Evolutionary conservation across 192 early-diverging fungal genomes (phyloP), one percentile per base, ranked within the genome.

Genomic region (Glomus cerebriforme): DNA sequence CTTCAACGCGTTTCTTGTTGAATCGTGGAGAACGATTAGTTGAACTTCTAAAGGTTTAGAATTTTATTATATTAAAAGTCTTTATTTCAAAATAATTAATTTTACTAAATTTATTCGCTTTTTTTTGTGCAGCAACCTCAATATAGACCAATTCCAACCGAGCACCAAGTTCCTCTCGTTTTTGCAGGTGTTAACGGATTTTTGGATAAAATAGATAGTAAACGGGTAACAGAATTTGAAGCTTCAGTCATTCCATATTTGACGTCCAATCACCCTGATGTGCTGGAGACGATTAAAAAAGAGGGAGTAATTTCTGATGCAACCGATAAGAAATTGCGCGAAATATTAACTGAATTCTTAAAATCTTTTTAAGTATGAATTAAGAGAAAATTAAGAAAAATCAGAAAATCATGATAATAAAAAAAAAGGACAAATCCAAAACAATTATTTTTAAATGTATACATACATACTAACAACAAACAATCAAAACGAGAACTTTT

Each of bases 21-120:
- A 98, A 98, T 94, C 96, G 98, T 92, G 98, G 98, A 92, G 96
- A 97, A 81, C 97, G 98, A 88, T 90, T 99, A 63, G 98, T 97
- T 47, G 98, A 99, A 91, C 90, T 99, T 81, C 88, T 99, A 83
- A 99, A 99, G 77, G 77, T 78, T 27, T 74, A 3, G 2, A 37
- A 5, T 68, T 68, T 29, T n/a, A 24, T 22, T 10, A 68, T 3
- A n/a, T 68, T 7, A 9, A 2, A 67, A 24, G 31, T 1, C n/a
- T 27, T 32, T 6, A 24, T 34, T 68, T 39, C 4, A 34, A n/a
- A 39, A 12, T 68, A 10, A 37, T 2, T 9, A 24, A 17, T 6
- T 39, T 31, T 22, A 73, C n/a, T 37, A 39, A 32, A n/a, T 59
- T 59, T 13, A 39, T 27, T 17, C 3, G 22, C 3, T 65, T 34